Percentiles rank a stretch among this genome's conserved stretches.
phyloP scores from a whole-genome alignment of 1,284 basidiomycete species.

The Pseudozyma hubeiensis region DNA sequence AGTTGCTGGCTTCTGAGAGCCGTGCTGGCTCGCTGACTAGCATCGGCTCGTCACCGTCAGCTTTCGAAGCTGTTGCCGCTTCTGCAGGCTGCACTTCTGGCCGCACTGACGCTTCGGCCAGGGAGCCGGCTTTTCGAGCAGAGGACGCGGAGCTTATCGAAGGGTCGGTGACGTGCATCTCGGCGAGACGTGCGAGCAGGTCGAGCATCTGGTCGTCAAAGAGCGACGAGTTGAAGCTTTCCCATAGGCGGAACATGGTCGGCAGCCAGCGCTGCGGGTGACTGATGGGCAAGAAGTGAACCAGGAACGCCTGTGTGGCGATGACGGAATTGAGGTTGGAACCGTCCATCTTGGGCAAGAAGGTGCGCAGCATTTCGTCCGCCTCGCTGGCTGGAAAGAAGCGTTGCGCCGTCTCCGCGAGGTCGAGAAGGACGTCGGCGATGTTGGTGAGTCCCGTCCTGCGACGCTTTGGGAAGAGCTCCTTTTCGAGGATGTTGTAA shows the following conservation, averaged over 20 bases:
- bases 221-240: slow-evolving; percentile 82
- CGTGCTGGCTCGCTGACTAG: slow-evolving; percentile 5
- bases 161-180: slow-evolving; percentile 77
- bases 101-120: slow-evolving; percentile 22
- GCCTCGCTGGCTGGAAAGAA: slow-evolving; percentile 92
- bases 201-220: slow-evolving; percentile 88
- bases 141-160: slow-evolving; percentile 40
- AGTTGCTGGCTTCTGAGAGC: not conserved
- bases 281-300: slow-evolving; percentile 66
- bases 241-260: slow-evolving; percentile 80
- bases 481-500: slow-evolving; percentile 81
- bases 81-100: slow-evolving; percentile 15
- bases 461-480: slow-evolving; percentile 82
- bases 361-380: slow-evolving; percentile 86
- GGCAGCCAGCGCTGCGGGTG: slow-evolving; percentile 65
- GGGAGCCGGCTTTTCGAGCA: slow-evolving; percentile 19
- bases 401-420: slow-evolving; percentile 82
- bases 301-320: slow-evolving; percentile 63
- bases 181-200: slow-evolving; percentile 79
- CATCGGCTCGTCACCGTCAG: slow-evolving; percentile 11
- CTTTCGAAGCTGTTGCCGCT: not conserved
- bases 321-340: slow-evolving; percentile 74
- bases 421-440: slow-evolving; percentile 84
- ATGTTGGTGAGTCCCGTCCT: slow-evolving; percentile 70
- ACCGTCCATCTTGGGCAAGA: slow-evolving; percentile 81